Base-by-base conservation (phyloP, 345 rosid genomes). In the Euphorbia pulcherrima region DNA sequence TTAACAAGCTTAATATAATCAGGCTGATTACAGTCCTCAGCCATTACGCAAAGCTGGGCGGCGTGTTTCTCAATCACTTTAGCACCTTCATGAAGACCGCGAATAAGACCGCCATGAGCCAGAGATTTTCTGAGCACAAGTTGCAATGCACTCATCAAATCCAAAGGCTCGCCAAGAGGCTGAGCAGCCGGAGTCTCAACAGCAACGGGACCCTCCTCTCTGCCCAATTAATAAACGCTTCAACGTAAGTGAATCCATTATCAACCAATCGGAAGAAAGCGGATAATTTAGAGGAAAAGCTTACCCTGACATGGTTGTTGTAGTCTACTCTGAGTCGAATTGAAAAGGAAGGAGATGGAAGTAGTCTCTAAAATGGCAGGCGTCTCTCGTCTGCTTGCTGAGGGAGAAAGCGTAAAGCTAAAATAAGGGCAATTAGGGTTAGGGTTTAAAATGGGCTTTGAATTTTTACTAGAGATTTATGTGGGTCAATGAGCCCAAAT, bases 21-120 rank as follows among this genome's bases (percentile, higher is more conserved):
- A 68, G 97, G 92, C 65, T 89, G 96, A 77, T 89, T 74, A 62
- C 97, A 91, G 72, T 89, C 96, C 75, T 91, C 96, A 21, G 97
- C 96, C 82, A 91, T 60, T 11, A 91, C 85, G 74, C 87, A 82
- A 7, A 91, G 88, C 84, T 81, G 87, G 18, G 88, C 92, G 1
- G 75, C 82, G 62, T 85, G 87, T 86, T 89, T 89, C 81, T 92
- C 97, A 23, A 92, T 80, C 52, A 83, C 86, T 78, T 91, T 91
- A 11, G 96, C 88, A 23, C 86, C 77, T 69, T 90, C 94, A 27
- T 87, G 94, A 39, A 92, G 88, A 40, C 97, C 97, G 18, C 86
- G 84, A 2, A 79, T 68, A 41, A 91, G 90, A 35, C 96, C 95
- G 6, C 72, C 71, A 52, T 73, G 76, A 40, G 74, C 74, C 17